These are phyloP conservation scores for Alternaria burnsii DNA, from an alignment of 2,329 filamentous ascomycete species.

Conservation along the genomic window DNA sequence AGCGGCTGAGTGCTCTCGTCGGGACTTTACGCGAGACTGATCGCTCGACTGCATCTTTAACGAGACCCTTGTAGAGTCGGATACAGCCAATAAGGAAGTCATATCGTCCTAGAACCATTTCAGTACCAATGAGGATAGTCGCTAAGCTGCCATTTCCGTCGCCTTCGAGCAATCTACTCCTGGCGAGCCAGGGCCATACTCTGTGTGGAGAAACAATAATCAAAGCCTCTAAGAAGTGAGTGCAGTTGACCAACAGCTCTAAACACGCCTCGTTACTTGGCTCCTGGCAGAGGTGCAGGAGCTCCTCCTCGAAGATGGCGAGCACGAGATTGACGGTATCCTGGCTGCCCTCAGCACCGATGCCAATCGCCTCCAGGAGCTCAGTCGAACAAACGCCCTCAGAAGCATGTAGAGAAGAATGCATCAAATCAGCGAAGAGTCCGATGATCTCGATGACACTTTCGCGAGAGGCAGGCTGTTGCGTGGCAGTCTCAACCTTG, in stretches of 20 bases:
- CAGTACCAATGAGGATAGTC: conserved; percentile 80
- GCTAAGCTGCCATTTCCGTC: conserved; percentile 79
- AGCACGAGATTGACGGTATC: conserved; percentile 85
- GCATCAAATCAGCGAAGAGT: conserved; percentile 75
- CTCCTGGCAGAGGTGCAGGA: conserved; percentile 58
- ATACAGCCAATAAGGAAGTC: conserved; percentile 79
- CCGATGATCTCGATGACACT: conserved; percentile 77
- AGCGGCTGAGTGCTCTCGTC: conserved; percentile 60
- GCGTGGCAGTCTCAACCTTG: conserved; percentile 56
- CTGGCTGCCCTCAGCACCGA: conserved; percentile 60
- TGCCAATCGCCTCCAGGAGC: conserved; percentile 40
- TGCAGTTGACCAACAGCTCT: conserved; percentile 75
- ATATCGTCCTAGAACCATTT: conserved; percentile 79
- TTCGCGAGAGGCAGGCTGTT: conserved; percentile 62
- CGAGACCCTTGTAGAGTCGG: conserved; percentile 75
- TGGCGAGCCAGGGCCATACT: conserved; percentile 88
- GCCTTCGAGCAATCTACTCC: conserved; percentile 80
- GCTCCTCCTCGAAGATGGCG: conserved; percentile 80
- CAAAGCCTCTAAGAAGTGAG: conserved; percentile 80
- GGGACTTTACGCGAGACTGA: conserved; percentile 71
- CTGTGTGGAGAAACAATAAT: conserved; percentile 78
- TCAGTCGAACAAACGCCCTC: conserved; percentile 39
- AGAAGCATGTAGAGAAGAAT: conserved; percentile 46
- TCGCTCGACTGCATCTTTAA: conserved; percentile 77
- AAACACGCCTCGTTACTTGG: conserved; percentile 70